Evolutionary conservation across 805 yeast genomes (phyloP).

Genomic region (Blastobotrys parvus): DNA sequence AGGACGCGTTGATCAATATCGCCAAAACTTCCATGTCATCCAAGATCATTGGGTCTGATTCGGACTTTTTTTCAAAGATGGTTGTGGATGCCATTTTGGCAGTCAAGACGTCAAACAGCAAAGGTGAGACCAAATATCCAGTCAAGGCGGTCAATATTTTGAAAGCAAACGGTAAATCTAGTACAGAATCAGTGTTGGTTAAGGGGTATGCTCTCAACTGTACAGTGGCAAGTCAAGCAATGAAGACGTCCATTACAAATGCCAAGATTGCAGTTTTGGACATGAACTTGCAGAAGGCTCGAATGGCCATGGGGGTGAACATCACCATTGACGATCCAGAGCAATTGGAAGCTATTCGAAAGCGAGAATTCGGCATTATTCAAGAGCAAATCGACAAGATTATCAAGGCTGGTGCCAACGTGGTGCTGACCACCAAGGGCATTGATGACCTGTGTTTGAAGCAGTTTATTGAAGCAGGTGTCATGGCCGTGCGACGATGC

Average conservation of each 20-base stretch:
- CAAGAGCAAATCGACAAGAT: slow-evolving; percentile 77
- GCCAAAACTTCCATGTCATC: slow-evolving; percentile 97
- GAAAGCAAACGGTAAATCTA: slow-evolving; percentile 94
- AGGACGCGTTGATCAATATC: slow-evolving; percentile 77
- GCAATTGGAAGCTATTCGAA: slow-evolving; percentile 84
- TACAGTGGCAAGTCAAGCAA: slow-evolving; percentile 95
- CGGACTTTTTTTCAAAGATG: slow-evolving; percentile 80
- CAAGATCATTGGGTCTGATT: slow-evolving; percentile 89
- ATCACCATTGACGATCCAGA: slow-evolving; percentile 96
- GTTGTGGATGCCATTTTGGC: slow-evolving; percentile 95
- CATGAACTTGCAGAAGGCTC: slow-evolving; percentile 87
- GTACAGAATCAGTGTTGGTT: slow-evolving; percentile 76
- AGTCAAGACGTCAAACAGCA: slow-evolving; percentile 79
- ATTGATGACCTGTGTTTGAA: slow-evolving; percentile 88
- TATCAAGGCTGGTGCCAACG: slow-evolving; percentile 84
- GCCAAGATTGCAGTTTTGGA: slow-evolving; percentile 87
- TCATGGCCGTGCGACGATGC: slow-evolving; percentile 95
- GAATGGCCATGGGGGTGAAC: slow-evolving; percentile 98
- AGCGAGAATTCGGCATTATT: slow-evolving; percentile 79
- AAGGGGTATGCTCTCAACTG: slow-evolving; percentile 95
- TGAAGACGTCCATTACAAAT: slow-evolving; percentile 59
- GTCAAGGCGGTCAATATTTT: slow-evolving; percentile 93
- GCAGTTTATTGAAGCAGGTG: slow-evolving; percentile 83
- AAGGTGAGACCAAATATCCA: slow-evolving; percentile 88
- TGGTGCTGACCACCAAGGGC: slow-evolving; percentile 87